Conservation (phyloP, 257 asterid species). For the Mitragyna speciosa region DNA sequence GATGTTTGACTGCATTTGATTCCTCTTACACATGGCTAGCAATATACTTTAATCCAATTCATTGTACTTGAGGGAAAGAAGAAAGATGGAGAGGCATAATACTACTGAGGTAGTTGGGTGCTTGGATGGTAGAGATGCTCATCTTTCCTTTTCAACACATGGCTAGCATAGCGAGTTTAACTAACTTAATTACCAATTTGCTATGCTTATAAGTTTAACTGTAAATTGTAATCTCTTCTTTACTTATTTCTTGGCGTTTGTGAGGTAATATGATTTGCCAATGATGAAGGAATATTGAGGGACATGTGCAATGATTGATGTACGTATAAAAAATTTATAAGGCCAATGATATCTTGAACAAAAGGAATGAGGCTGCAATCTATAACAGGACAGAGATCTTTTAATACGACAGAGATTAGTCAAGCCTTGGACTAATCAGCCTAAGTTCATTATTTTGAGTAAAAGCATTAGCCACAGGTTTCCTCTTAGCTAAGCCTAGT, state of each 20-base stretch:
- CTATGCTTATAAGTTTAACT: neutral
- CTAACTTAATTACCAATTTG: constrained; percentile 24
- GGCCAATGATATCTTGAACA: constrained; percentile 16
- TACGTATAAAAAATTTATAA: constrained; percentile 12
- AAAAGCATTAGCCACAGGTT: neutral
- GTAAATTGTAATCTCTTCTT: neutral
- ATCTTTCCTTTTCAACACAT: constrained; percentile 21
- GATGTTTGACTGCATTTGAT: constrained; percentile 35
- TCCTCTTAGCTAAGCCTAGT: neutral
- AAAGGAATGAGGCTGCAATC: constrained; percentile 19
- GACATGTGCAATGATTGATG: constrained; percentile 50
- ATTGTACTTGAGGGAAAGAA: constrained; percentile 17
- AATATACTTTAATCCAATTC: constrained; percentile 25
- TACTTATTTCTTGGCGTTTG: constrained; percentile 20
- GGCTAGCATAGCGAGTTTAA: constrained; percentile 22
- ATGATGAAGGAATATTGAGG: constrained; percentile 31
- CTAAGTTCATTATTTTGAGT: constrained; percentile 18
- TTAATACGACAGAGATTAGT: constrained; percentile 29
- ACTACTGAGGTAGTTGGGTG: constrained; percentile 7
- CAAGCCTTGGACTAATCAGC: constrained; percentile 31
- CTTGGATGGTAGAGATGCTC: neutral
- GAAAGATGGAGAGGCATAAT: neutral
- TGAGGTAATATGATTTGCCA: constrained; percentile 23
- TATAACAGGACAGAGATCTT: constrained; percentile 29
- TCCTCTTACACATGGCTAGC: constrained; percentile 35